phyloP scores from a whole-genome alignment of 495 filamentous ascomycete species.

The Jackrogersella multiformis region DNA sequence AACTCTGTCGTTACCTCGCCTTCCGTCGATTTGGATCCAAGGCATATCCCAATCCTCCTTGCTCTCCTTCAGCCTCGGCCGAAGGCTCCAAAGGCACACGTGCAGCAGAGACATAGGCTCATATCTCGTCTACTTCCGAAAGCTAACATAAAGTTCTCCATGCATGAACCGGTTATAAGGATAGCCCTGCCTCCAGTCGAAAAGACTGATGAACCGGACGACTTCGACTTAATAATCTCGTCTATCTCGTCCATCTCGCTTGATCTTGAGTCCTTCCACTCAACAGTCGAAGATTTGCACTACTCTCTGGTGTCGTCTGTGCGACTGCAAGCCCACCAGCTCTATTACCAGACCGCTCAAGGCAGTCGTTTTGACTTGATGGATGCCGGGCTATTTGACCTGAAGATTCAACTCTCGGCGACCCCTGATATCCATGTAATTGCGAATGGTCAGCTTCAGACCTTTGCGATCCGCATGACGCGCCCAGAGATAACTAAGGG shows the following conservation, averaged over 20 bases:
- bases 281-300: conserved; percentile 80
- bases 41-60: conserved; percentile 85
- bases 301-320: conserved; percentile 86
- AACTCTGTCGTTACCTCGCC: conserved; percentile 97
- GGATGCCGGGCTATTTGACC: conserved; percentile 83
- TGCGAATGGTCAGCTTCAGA: conserved; percentile 81
- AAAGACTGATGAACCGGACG: conserved; percentile 71
- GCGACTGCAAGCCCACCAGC: conserved; percentile 83
- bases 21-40: conserved; percentile 92
- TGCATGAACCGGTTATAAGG: conserved; percentile 94
- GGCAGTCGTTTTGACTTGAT: conserved; percentile 85
- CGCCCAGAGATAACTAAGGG: conserved; percentile 91
- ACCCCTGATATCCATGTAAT: conserved; percentile 85
- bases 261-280: conserved; percentile 94
- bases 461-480: conserved; percentile 88
- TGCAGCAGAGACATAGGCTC: conserved; percentile 66
- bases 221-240: conserved; percentile 94
- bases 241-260: conserved; percentile 91
- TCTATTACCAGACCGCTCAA: conserved; percentile 92
- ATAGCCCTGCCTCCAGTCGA: conserved; percentile 78
- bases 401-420: conserved; percentile 85
- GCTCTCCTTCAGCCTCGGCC: conserved; percentile 72
- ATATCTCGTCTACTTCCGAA: conserved; percentile 95
- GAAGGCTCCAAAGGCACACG: conserved; percentile 58
- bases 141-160: conserved; percentile 90